Percentiles rank a stretch among this genome's conserved stretches.
Conservation (phyloP, 2,329 filamentous ascomycete genomes). For the Amphichorda felina region DNA sequence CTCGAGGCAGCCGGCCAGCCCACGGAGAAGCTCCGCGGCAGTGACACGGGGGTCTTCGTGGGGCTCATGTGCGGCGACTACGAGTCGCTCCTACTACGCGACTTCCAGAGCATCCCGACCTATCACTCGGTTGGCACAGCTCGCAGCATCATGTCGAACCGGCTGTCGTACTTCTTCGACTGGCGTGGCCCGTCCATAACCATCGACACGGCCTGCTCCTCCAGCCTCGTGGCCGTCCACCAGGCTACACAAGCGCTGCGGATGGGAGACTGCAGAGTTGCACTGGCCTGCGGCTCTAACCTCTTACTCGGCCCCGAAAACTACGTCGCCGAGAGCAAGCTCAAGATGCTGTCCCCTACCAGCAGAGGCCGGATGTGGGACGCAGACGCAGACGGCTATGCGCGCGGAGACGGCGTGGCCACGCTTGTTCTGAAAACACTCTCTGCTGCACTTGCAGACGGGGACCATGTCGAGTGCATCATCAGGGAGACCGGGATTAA, state of each 20-base stretch:
- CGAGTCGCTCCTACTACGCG: constrained; percentile 4
- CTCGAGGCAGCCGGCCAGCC: constrained; percentile 5
- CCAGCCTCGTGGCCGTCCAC: constrained; percentile 19
- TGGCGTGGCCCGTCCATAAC: constrained; percentile 17
- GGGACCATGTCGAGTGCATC: constrained; percentile 12
- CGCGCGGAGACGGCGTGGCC: constrained; percentile 37
- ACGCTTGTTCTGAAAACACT: constrained; percentile 34
- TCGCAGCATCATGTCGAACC: constrained; percentile 16
- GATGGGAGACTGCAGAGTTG: constrained; percentile 14
- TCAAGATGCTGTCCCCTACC: constrained; percentile 23
- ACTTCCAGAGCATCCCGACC: constrained; percentile 14
- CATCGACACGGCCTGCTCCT: constrained; percentile 25
- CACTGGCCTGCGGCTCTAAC: constrained; percentile 21
- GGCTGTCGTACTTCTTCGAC: constrained; percentile 22
- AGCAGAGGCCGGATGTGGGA: constrained; percentile 26
- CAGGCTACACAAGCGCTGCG: constrained; percentile 12
- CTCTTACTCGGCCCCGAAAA: constrained; percentile 13
- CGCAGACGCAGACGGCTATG: constrained; percentile 34
- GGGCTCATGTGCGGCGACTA: constrained; percentile 16
- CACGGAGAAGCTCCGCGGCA: constrained; percentile 13
- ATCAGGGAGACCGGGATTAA: constrained; percentile 11
- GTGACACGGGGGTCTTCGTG: constrained; percentile 14
- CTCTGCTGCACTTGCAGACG: constrained; percentile 23
- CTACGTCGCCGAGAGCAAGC: constrained; percentile 6
- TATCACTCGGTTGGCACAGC: constrained; percentile 19